phyloP scores from a whole-genome alignment of 106 monocot species.

The Alisma plantagoaquatica region DNA sequence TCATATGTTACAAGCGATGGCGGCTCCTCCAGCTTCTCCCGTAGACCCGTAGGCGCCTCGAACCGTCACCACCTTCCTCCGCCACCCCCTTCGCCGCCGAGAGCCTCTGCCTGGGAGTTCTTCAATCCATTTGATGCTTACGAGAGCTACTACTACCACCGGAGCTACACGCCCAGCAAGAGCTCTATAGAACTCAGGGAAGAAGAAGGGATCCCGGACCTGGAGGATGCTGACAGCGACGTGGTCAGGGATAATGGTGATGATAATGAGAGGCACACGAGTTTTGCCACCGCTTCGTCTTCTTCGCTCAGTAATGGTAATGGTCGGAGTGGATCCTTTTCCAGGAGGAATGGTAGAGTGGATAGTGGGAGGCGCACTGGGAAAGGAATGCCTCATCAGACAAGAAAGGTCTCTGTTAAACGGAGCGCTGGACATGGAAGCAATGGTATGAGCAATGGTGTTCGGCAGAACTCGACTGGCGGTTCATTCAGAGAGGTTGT shows the following conservation, averaged over 20 bases:
- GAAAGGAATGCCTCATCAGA: neutral
- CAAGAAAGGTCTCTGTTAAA: neutral
- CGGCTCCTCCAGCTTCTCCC: too few relatives aligned
- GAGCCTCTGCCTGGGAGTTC: slow-evolving; percentile 65
- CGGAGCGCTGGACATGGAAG: neutral
- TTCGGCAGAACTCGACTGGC: neutral
- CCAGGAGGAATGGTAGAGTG: neutral
- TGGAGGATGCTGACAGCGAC: slow-evolving; percentile 51
- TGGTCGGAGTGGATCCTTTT: neutral
- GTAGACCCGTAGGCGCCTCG: neutral
- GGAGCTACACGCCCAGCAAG: slow-evolving; percentile 56
- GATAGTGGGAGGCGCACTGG: slow-evolving; percentile 2
- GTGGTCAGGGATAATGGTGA: slow-evolving; percentile 59
- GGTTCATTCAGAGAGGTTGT: neutral
- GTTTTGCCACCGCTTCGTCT: neutral
- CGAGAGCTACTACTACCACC: slow-evolving; percentile 24
- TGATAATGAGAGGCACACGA: slow-evolving; percentile 24
- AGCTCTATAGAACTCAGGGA: slow-evolving; percentile 80
- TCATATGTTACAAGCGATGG: too few relatives aligned
- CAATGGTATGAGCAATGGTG: neutral
- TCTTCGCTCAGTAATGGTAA: slow-evolving; percentile 2
- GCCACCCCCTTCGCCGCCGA: slow-evolving; percentile 61
- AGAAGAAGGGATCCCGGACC: slow-evolving; percentile 90
- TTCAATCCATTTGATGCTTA: slow-evolving; percentile 61
- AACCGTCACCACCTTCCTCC: slow-evolving; percentile 2